These are phyloP conservation scores for Saccharomyces hybrid DNA, from an alignment of 1,139 yeast genomes.

Conservation along the genomic window DNA sequence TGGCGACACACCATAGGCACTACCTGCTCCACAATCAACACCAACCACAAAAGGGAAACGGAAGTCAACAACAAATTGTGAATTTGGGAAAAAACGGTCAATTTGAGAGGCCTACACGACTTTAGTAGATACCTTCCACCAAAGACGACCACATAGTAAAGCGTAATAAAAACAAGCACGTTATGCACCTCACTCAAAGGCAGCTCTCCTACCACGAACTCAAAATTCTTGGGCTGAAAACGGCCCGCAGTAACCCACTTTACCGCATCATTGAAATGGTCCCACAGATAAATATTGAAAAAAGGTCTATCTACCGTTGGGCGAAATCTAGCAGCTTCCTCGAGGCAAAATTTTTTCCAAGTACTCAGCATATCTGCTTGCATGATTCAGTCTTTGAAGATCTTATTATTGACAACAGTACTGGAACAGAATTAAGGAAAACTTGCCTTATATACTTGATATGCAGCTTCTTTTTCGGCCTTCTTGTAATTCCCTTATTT, in stretches of 20 bases:
- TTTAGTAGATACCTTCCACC: constrained; percentile 60
- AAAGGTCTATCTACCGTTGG: constrained; percentile 57
- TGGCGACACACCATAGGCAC: constrained; percentile 56
- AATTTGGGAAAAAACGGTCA: constrained; percentile 59
- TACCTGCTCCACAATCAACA: constrained; percentile 63
- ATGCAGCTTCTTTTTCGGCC: background rate
- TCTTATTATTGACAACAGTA: background rate
- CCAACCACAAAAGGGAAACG: constrained; percentile 50
- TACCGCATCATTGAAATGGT: constrained; percentile 46
- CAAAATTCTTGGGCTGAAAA: constrained; percentile 56
- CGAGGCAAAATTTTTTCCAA: background rate
- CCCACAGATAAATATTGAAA: constrained; percentile 54
- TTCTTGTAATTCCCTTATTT: background rate
- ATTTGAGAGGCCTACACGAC: constrained; percentile 47
- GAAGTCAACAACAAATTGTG: constrained; percentile 61
- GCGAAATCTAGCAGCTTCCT: background rate
- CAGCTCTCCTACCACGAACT: constrained; percentile 49
- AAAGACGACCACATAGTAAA: constrained; percentile 59
- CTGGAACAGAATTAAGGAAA: background rate
- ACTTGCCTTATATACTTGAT: background rate
- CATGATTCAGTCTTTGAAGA: background rate
- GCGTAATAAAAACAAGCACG: constrained; percentile 47
- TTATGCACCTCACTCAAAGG: constrained; percentile 59
- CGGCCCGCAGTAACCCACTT: constrained; percentile 41
- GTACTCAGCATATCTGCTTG: background rate